phyloP scores from a whole-genome alignment of 2,329 filamentous ascomycete genomes.

The Claviceps sp. region DNA sequence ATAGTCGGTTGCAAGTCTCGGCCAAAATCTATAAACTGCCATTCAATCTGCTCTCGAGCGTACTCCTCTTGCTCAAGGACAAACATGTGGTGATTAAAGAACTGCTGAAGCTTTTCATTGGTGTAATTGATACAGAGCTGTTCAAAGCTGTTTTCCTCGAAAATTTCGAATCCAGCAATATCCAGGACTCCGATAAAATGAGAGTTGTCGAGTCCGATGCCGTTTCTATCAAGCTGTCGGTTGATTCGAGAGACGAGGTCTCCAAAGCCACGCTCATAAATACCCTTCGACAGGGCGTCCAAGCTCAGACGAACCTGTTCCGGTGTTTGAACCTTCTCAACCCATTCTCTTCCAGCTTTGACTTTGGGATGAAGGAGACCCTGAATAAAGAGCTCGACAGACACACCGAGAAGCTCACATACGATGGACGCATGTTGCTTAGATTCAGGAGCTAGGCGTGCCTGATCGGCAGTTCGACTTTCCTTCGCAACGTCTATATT shows the following conservation, averaged over 20 bases:
- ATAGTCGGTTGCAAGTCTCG: constrained; percentile 95
- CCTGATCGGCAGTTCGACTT: constrained; percentile 82
- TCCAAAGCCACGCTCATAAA: constrained; percentile 92
- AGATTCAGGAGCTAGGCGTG: constrained; percentile 63
- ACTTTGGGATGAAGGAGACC: constrained; percentile 85
- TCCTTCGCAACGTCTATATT: constrained; percentile 87
- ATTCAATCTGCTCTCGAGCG: constrained; percentile 92
- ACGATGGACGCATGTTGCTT: constrained; percentile 64
- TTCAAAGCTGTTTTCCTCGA: constrained; percentile 96
- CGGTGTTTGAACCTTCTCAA: constrained; percentile 94
- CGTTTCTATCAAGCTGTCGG: constrained; percentile 73
- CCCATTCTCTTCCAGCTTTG: constrained; percentile 94
- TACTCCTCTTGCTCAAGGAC: constrained; percentile 98
- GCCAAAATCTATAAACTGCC: constrained; percentile 99
- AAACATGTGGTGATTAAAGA: constrained; percentile 99
- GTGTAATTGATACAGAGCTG: constrained; percentile 99
- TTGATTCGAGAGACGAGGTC: constrained; percentile 90
- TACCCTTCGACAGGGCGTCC: constrained; percentile 88
- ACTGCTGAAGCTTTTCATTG: constrained; percentile 97
- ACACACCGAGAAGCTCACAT: constrained; percentile 73
- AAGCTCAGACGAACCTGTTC: constrained; percentile 86
- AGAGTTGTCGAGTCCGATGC: constrained; percentile 72
- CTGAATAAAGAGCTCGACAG: constrained; percentile 72
- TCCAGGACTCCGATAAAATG: constrained; percentile 96
- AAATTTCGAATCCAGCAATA: constrained; percentile 98